Evolutionary conservation across 2,329 filamentous ascomycete species (phyloP).

Genomic region (Fusarium stilboides): DNA sequence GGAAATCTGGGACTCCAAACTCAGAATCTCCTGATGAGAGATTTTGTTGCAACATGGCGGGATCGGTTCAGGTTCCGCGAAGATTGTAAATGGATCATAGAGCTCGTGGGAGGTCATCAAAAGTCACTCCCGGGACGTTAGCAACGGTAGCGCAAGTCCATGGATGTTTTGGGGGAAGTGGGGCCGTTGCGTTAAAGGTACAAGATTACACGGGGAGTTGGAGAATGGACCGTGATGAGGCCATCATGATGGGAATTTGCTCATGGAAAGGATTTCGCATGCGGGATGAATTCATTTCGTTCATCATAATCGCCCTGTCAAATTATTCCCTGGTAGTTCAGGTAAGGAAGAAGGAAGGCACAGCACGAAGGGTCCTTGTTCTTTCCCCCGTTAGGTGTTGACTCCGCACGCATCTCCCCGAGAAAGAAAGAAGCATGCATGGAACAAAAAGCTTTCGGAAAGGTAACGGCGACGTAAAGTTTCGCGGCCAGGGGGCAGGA

Average conservation of each 20-base stretch:
- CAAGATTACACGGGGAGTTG: slow-evolving; percentile 37
- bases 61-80: slow-evolving; percentile 11
- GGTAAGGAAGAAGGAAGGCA: neutral
- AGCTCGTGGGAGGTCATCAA: neutral
- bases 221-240: slow-evolving; percentile 27
- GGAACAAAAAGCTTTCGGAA: slow-evolving; percentile 21
- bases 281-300: too few relatives aligned
- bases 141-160: slow-evolving; percentile 10
- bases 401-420: slow-evolving; percentile 26
- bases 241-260: slow-evolving; percentile 21
- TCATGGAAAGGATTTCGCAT: slow-evolving; percentile 3
- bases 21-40: slow-evolving; percentile 4
- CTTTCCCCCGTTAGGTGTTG: neutral
- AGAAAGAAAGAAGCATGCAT: slow-evolving; percentile 29
- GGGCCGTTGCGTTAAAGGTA: slow-evolving; percentile 14
- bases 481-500: neutral
- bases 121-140: slow-evolving; percentile 15
- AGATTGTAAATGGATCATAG: neutral
- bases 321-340: neutral
- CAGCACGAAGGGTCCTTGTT: neutral
- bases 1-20: neutral
- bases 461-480: slow-evolving; percentile 2
- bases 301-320: too few relatives aligned
- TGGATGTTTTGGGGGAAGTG: slow-evolving; percentile 21
- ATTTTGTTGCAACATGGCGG: slow-evolving; percentile 4